A percentile compares a stretch with the other conserved stretches of the same genome.
Conservation (phyloP, 345 rosid species). For the Euphorbia peplus region DNA sequence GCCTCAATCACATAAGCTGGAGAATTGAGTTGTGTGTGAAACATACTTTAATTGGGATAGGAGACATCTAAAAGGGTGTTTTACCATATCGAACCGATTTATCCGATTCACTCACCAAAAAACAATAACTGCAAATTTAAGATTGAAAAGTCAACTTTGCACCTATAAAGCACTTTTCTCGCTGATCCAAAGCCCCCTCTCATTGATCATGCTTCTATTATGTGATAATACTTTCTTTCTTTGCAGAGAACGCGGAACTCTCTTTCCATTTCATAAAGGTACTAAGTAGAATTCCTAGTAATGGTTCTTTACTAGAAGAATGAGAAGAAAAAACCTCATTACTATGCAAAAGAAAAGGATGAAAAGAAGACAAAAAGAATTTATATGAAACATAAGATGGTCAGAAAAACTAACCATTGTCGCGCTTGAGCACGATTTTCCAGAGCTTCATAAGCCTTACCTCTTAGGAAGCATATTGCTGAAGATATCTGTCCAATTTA, state of each 20-base stretch:
- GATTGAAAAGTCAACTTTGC: background rate
- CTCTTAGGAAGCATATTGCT: constrained; percentile 90
- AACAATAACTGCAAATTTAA: background rate
- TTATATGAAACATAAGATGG: constrained; percentile 1
- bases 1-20: too few species aligned
- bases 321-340: background rate
- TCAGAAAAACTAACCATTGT: constrained; percentile 56
- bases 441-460: constrained; percentile 88
- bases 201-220: background rate
- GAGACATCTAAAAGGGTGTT: too few species aligned
- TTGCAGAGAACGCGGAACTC: background rate
- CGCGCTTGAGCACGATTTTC: constrained; percentile 90
- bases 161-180: background rate
- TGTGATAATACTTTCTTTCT: background rate
- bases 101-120: too few species aligned
- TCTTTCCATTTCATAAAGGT: background rate
- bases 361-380: background rate
- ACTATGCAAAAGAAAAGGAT: background rate
- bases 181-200: background rate
- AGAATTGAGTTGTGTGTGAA: too few species aligned
- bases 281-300: background rate
- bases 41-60: too few species aligned
- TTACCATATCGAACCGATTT: too few species aligned
- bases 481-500: constrained; percentile 60
- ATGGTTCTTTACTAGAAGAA: background rate